Conservation (phyloP, 768 basidiomycete genomes). For the Scleroderma bovista region DNA sequence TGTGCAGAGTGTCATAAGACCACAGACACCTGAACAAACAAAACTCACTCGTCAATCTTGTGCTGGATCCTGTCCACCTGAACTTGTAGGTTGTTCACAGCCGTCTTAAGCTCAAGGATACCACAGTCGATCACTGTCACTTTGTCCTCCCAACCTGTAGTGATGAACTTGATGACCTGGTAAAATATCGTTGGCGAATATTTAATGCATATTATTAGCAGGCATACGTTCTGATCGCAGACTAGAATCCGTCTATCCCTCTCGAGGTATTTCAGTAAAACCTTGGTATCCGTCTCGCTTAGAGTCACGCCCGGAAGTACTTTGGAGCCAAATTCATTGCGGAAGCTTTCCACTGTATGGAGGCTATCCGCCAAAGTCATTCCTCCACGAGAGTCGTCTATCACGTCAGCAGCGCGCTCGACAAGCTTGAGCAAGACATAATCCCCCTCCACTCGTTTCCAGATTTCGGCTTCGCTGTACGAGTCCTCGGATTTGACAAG, state of each 20-base stretch:
- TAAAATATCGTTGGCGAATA: slow-evolving; percentile 1
- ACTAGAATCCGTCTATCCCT: slow-evolving; percentile 66
- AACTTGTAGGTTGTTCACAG: slow-evolving; percentile 56
- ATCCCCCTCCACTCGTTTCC: slow-evolving; percentile 62
- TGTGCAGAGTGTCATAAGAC: slow-evolving; percentile 23
- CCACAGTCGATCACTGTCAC: slow-evolving; percentile 81
- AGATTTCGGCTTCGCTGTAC: slow-evolving; percentile 39
- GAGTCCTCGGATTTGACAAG: slow-evolving; percentile 59
- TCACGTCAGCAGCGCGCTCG: slow-evolving; percentile 58
- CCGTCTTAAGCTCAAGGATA: slow-evolving; percentile 72
- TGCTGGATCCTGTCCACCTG: slow-evolving; percentile 66
- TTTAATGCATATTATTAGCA: neutral
- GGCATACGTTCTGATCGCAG: slow-evolving; percentile 59
- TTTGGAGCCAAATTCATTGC: slow-evolving; percentile 45
- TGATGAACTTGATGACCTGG: slow-evolving; percentile 79
- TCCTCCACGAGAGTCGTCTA: slow-evolving; percentile 41
- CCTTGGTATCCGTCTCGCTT: slow-evolving; percentile 57
- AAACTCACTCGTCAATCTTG: slow-evolving; percentile 66
- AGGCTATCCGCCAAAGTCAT: slow-evolving; percentile 50
- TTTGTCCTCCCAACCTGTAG: slow-evolving; percentile 29
- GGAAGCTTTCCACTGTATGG: slow-evolving; percentile 59
- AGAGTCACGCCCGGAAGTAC: slow-evolving; percentile 41
- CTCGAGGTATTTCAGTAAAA: slow-evolving; percentile 73
- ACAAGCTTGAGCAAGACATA: slow-evolving; percentile 65
- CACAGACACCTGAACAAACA: neutral